Evolutionary conservation across 2,329 filamentous ascomycete species (phyloP), one percentile per base, ranked within the genome.

Genomic region (Scedosporium boydii): DNA sequence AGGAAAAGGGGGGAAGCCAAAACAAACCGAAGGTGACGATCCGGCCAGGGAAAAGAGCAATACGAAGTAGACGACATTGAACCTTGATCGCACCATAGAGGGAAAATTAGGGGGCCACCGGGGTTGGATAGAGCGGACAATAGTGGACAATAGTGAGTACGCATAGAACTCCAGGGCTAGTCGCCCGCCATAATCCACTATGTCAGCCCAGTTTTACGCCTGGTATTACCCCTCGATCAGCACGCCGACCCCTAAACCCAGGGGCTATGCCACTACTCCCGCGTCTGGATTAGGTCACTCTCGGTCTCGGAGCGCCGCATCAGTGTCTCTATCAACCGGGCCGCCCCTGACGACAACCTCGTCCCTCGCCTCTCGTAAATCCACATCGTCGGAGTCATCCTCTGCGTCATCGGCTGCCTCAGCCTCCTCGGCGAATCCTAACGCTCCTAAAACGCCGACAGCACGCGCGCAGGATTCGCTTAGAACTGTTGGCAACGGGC

Each of bases 301-400:
- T 29, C 48, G 59, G 6, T 56, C 59, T 34, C 48, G 48, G 18
- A 61, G 59, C 59, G 59, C 29, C 12, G 46, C 59, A 7, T 61
- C 59, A 21, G 51, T 51, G 12, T 42, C 48, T 23, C 6, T 55
- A 55, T 23, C 18, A 14, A 29, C 51, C 23, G 18, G 23, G 23
- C 23, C 23, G 51, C 46, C 34, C 48, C 46, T 34, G n/a, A 38
- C 27, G 18, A 18, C 59, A 29, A n/a, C 46, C 4, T 41, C 59
- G 6, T 48, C 34, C 44, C 59, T 53, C 6, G 16, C 44, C 12
- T 51, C 58, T 29, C 58, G 48, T 29, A 41, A 41, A 18, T 61
- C 59, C 46, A 56, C 59, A 6, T 55, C 59, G 9, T 61, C 59
- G 14, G 44, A 41, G 9, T 26, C 59, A 3, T 56, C 59, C 9